These are phyloP conservation scores for Leccinum proximum DNA, from an alignment of 1,284 basidiomycete genomes.

Conservation along the genomic window DNA sequence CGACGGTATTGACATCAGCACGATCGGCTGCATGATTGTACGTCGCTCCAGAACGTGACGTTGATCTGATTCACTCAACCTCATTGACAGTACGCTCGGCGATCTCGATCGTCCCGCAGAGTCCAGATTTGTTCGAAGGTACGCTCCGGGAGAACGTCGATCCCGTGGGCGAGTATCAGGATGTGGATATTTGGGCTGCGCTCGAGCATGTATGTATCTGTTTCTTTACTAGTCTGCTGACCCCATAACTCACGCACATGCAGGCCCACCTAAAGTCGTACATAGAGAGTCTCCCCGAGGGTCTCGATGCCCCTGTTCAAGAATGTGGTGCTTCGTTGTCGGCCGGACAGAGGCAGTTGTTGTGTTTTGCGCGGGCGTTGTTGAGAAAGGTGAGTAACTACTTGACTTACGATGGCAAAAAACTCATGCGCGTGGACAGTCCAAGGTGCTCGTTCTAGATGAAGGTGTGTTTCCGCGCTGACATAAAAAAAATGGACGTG, in stretches of 20 bases:
- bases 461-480: conserved; percentile 44
- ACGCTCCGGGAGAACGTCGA: conserved; percentile 86
- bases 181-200: conserved; percentile 83
- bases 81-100: conserved; percentile 54
- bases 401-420: background rate
- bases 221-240: conserved; percentile 2
- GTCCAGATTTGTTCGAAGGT: conserved; percentile 81
- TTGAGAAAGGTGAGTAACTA: conserved; percentile 50
- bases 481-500: background rate
- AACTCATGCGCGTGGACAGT: conserved; percentile 32
- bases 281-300: conserved; percentile 67
- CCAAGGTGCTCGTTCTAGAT: conserved; percentile 88
- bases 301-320: conserved; percentile 73
- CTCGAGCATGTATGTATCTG: conserved; percentile 58
- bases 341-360: conserved; percentile 81
- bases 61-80: background rate
- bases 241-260: background rate
- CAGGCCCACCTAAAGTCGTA: conserved; percentile 68
- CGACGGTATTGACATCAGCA: conserved; percentile 82
- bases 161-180: conserved; percentile 66
- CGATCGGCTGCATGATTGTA: conserved; percentile 77
- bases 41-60: conserved; percentile 24
- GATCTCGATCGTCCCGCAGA: conserved; percentile 91
- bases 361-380: conserved; percentile 82
- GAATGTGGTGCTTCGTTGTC: conserved; percentile 86